These are phyloP conservation scores for Singerocomus inundabilis DNA, from an alignment of 1,284 basidiomycete genomes.

Conservation along the genomic window DNA sequence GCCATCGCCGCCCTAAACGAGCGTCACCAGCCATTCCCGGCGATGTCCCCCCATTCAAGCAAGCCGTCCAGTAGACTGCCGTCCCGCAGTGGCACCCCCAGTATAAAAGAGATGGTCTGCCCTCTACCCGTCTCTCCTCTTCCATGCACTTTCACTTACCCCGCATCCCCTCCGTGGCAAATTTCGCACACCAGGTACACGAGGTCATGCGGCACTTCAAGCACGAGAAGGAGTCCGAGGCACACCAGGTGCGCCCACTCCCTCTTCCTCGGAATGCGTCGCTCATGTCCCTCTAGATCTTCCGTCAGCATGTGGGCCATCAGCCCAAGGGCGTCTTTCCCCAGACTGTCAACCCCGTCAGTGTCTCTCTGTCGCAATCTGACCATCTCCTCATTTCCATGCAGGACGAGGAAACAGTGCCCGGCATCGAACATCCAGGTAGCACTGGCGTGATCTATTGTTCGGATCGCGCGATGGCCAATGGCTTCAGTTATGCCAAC, in stretches of 20 bases:
- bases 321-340: constrained; percentile 60
- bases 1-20: constrained; percentile 12
- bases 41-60: constrained; percentile 27
- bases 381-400: neutral
- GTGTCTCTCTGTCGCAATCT: constrained; percentile 19
- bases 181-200: constrained; percentile 45
- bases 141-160: constrained; percentile 36
- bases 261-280: neutral
- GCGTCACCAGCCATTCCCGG: constrained; percentile 6
- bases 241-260: constrained; percentile 60
- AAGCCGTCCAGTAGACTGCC: constrained; percentile 31
- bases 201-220: constrained; percentile 56
- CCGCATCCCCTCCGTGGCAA: constrained; percentile 18
- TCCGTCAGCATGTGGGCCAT: constrained; percentile 68
- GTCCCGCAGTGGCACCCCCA: constrained; percentile 38
- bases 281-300: constrained; percentile 48
- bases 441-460: constrained; percentile 85
- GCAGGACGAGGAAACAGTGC: constrained; percentile 79
- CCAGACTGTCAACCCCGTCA: constrained; percentile 66
- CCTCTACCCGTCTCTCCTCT: too few relatives aligned
- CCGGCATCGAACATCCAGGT: constrained; percentile 77
- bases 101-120: constrained; percentile 40
- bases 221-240: constrained; percentile 80
- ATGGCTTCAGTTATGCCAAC: constrained; percentile 79
- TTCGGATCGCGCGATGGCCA: constrained; percentile 85